Conservation (phyloP, 352 stramenopile species). For the Pythium aristosporum region DNA sequence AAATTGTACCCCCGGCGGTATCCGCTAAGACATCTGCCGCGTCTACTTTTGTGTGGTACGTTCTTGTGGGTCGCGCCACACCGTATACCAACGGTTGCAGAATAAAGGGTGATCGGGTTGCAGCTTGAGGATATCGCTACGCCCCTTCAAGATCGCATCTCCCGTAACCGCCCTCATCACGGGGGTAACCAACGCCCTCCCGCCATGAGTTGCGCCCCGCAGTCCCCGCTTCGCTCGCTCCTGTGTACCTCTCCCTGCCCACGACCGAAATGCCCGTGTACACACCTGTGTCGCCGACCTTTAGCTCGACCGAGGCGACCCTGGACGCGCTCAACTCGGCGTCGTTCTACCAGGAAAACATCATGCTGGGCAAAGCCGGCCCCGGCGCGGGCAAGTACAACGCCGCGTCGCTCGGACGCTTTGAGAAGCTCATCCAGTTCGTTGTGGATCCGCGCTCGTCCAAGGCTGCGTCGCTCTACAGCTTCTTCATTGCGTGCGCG, state of each 20-base stretch:
- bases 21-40: background rate
- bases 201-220: background rate
- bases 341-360: slow-evolving; percentile 52
- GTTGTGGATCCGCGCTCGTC: slow-evolving; percentile 75
- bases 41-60: background rate
- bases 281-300: slow-evolving; percentile 60
- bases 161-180: background rate
- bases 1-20: background rate
- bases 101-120: background rate
- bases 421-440: slow-evolving; percentile 67
- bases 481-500: slow-evolving; percentile 66
- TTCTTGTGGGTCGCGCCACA: background rate
- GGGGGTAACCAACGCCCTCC: too few relatives aligned
- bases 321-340: slow-evolving; percentile 55
- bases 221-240: background rate
- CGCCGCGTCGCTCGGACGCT: slow-evolving; percentile 49
- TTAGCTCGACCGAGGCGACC: slow-evolving; percentile 49
- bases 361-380: slow-evolving; percentile 25
- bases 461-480: slow-evolving; percentile 58
- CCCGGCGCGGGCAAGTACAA: slow-evolving; percentile 18
- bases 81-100: background rate
- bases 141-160: slow-evolving; percentile 14
- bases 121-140: background rate
- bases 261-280: slow-evolving; percentile 47
- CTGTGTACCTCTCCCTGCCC: background rate